Percentiles rank a stretch among this genome's conserved stretches.
Evolutionary conservation across 352 stramenopile species (phyloP).

Genomic region (Phytophthora cactorum): DNA sequence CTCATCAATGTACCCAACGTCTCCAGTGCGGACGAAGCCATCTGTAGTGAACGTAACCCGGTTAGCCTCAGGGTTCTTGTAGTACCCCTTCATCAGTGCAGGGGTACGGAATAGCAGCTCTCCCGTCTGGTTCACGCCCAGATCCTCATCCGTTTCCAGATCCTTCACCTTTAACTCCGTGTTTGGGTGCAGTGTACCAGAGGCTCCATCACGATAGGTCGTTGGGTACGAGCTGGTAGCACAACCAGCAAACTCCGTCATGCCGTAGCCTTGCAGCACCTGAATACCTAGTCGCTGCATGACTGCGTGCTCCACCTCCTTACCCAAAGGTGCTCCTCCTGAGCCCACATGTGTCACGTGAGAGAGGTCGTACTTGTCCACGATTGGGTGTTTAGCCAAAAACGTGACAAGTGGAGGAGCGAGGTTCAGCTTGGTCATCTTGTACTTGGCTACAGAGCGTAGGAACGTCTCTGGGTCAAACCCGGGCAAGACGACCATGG

Average conservation of each 20-base stretch:
- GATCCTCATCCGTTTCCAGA: conserved; percentile 46
- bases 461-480: conserved; percentile 93
- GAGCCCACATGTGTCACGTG: conserved; percentile 73
- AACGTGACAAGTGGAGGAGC: conserved; percentile 84
- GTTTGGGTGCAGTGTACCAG: conserved; percentile 59
- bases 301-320: conserved; percentile 74
- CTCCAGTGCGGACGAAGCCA: conserved; percentile 90
- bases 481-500: conserved; percentile 86
- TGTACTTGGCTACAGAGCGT: conserved; percentile 67
- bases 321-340: conserved; percentile 84
- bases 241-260: conserved; percentile 67
- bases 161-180: conserved; percentile 59
- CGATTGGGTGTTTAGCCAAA: conserved; percentile 86
- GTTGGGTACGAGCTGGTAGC: conserved; percentile 51
- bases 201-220: conserved; percentile 32
- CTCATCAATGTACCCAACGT: conserved; percentile 93
- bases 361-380: conserved; percentile 90
- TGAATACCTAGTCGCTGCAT: conserved; percentile 60
- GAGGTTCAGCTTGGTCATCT: conserved; percentile 49
- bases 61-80: conserved; percentile 89
- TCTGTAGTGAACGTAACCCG: conserved; percentile 70
- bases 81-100: conserved; percentile 94
- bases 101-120: conserved; percentile 90
- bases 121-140: conserved; percentile 49
- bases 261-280: conserved; percentile 61